These are phyloP conservation scores for Serendipita sp. DNA, from an alignment of 768 basidiomycete genomes.

Conservation along the genomic window DNA sequence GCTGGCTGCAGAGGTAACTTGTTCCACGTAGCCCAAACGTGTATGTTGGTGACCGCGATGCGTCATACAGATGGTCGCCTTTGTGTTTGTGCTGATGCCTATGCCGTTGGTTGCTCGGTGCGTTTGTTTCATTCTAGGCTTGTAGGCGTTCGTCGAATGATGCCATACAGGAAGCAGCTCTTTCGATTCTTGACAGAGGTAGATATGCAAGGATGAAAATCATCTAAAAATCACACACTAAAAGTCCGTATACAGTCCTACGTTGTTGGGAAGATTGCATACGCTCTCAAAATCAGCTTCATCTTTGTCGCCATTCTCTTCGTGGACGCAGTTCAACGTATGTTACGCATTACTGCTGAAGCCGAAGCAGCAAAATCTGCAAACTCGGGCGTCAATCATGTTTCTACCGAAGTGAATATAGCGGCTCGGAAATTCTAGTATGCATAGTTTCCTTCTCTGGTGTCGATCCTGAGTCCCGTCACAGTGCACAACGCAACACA, in stretches of 20 bases:
- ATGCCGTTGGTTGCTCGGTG: background rate
- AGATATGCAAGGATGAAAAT: background rate
- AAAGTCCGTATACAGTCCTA: conserved; percentile 21
- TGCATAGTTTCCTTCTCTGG: conserved; percentile 18
- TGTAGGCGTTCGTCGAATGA: conserved; percentile 16
- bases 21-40: conserved; percentile 17
- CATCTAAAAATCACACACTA: conserved; percentile 1
- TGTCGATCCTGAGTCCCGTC: background rate
- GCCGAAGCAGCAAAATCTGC: conserved; percentile 45
- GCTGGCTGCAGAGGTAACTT: conserved; percentile 50
- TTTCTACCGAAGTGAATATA: conserved; percentile 70
- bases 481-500: conserved; percentile 71
- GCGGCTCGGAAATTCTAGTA: conserved; percentile 91
- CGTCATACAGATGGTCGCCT: background rate
- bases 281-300: conserved; percentile 86
- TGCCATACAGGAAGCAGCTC: conserved; percentile 33
- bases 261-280: conserved; percentile 69
- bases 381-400: conserved; percentile 34
- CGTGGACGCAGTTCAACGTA: conserved; percentile 81
- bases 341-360: conserved; percentile 68
- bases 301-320: conserved; percentile 84
- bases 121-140: background rate
- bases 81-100: background rate
- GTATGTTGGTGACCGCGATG: conserved; percentile 7
- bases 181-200: conserved; percentile 52